These are phyloP conservation scores for Leptodermis oblonga DNA, from an alignment of 257 asterid genomes.

Conservation along the genomic window DNA sequence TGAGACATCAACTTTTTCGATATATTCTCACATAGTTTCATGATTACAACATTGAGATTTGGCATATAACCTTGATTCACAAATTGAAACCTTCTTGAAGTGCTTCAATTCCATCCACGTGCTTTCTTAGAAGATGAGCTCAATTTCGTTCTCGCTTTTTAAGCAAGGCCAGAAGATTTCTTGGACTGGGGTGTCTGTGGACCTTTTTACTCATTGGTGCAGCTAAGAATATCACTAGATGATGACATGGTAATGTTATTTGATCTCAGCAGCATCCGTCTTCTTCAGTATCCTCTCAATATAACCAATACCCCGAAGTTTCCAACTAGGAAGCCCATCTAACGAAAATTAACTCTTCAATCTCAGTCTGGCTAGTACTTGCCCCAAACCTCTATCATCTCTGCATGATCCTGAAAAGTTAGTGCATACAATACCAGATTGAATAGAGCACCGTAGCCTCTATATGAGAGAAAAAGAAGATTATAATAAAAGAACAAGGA, in stretches of 20 bases:
- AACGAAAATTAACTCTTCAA: no score
- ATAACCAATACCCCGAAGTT: no score
- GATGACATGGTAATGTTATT: conserved; percentile 44
- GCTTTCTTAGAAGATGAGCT: conserved; percentile 23
- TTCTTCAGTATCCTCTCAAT: no score
- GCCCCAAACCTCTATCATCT: no score
- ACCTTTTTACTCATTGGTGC: conserved; percentile 37
- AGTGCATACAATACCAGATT: no score
- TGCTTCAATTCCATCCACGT: conserved; percentile 49
- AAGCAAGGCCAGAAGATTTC: conserved; percentile 34
- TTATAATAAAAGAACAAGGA: no score
- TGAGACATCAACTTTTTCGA: conserved; percentile 69
- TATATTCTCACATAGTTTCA: conserved; percentile 65
- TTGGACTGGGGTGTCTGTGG: conserved; percentile 32
- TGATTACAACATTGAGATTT: conserved; percentile 30
- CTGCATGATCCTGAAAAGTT: no score
- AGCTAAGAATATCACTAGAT: conserved; percentile 46
- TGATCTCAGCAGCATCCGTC: conserved; percentile 34
- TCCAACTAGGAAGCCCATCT: no score
- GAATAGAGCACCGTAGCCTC: no score
- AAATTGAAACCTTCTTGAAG: conserved; percentile 59
- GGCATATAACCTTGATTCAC: conserved; percentile 21
- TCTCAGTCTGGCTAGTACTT: no score
- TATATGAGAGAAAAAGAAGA: no score
- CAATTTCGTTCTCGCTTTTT: conserved; percentile 34